Base-by-base conservation (phyloP, 768 basidiomycete genomes). In the Brasilioporus rufonigricans region DNA sequence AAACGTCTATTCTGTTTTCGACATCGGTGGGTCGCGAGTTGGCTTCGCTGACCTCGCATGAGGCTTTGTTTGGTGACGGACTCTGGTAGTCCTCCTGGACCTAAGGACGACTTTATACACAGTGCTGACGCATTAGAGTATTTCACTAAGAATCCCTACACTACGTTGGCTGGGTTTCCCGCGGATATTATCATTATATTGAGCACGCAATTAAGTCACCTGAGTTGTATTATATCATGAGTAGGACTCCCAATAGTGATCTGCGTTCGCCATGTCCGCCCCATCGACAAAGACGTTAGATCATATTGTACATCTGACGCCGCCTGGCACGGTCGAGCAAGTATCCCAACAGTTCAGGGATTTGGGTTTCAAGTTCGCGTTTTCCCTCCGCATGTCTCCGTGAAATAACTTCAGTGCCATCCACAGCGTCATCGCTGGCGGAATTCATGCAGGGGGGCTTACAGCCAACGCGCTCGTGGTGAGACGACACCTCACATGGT, bases 271-370 rank as follows among this genome's bases (percentile, higher is more conserved):
- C 24, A 71, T 69, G 70, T 45, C 63, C 13, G 32, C 36, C 7
- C 66, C 67, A 26, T 71, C 73, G 18, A 82, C 79, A 2, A 71
- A 66, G 41, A 78, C 68, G 27, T 63, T 89, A 12, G 88, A 90
- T 58, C 88, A 90, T 59, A 81, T 90, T 53, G 79, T 90, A 1
- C 82, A 89, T 64, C 73, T 90, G n/a, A 84, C 84, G 0, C 82
- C 86, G 0, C 83, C 86, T 1, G 84, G 80, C 0, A 75, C 81
- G 0, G 73, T 89, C 11, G 64, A 75, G 19, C 67, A 77, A 32
- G 77, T 75, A 21, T 73, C 81, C 1, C 65, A 77, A 21, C 78
- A 81, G 44, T 89, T 86, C 56, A 72, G 73, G 19, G 61, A 76
- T n/a, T 69, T 86, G 4, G 89, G 87, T 6, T 89, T 90, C 78